These are phyloP conservation scores for Penicillium sp. DNA, from an alignment of 2,329 filamentous ascomycete species.

Conservation along the genomic window DNA sequence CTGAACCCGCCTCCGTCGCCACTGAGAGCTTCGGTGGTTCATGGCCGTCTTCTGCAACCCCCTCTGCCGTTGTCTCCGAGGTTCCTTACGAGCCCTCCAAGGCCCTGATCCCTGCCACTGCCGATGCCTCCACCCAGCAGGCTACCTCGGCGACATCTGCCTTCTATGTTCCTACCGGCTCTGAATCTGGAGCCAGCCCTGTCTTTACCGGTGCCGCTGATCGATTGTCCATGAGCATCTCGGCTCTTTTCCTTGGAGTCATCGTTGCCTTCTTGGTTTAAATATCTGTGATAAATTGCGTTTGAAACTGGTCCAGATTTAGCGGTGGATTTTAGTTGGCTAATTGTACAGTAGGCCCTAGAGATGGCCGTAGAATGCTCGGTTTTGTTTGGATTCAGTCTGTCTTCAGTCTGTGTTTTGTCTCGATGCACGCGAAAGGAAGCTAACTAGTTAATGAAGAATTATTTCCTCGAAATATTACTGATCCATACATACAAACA, in stretches of 20 bases:
- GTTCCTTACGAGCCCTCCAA: slow-evolving; percentile 3
- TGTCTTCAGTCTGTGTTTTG: background rate
- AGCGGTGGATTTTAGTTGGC: background rate
- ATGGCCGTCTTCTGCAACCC: background rate
- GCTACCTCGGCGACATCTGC: background rate
- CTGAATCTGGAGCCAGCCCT: background rate
- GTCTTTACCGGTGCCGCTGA: slow-evolving; percentile 6
- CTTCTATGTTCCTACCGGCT: background rate
- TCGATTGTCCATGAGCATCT: background rate
- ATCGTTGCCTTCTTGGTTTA: background rate
- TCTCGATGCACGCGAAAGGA: background rate
- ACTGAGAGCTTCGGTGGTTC: background rate
- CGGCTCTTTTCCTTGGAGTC: background rate
- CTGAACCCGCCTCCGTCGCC: background rate
- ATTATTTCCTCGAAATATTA: background rate
- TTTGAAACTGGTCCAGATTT: background rate
- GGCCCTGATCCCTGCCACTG: background rate
- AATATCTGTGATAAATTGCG: background rate
- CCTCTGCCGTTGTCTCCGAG: background rate
- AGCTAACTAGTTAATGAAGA: slow-evolving; percentile 3
- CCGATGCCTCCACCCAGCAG: background rate
- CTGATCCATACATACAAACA: background rate
- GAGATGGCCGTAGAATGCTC: background rate
- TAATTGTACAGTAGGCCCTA: slow-evolving; percentile 5
- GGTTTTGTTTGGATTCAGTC: background rate